A percentile compares a stretch with the other conserved stretches of the same genome.
These are phyloP conservation scores for Spathaspora jeffriesii DNA, from an alignment of 1,139 yeast species.

Conservation along the genomic window DNA sequence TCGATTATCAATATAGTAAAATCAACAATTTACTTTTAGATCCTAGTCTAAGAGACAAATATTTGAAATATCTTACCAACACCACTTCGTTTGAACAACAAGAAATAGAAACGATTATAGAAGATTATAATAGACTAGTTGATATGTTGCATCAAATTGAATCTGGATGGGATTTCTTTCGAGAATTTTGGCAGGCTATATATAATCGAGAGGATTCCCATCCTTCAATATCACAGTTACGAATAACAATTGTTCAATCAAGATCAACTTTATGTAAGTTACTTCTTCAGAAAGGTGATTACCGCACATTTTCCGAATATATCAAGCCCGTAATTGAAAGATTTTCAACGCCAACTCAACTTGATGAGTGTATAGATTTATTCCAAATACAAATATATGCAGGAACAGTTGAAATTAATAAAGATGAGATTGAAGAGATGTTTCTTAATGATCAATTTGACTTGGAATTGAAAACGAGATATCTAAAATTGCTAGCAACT, in stretches of 20 bases:
- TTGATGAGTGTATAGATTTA: not conserved
- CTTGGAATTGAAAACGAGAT: not conserved
- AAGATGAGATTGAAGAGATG: not conserved
- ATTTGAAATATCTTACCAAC: slow-evolving; percentile 11
- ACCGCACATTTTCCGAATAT: slow-evolving; percentile 3
- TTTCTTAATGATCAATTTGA: not conserved
- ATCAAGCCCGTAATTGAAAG: slow-evolving; percentile 7
- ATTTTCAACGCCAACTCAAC: not conserved
- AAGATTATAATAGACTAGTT: slow-evolving; percentile 6
- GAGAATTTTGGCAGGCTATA: slow-evolving; percentile 6
- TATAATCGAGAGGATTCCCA: not conserved
- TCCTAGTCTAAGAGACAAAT: slow-evolving; percentile 11
- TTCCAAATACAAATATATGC: not conserved
- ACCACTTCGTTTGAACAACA: slow-evolving; percentile 8
- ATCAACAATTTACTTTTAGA: slow-evolving; percentile 16
- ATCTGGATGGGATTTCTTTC: slow-evolving; percentile 7
- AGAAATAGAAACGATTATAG: slow-evolving; percentile 14
- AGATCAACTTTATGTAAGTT: slow-evolving; percentile 5
- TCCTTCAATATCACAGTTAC: slow-evolving; percentile 1
- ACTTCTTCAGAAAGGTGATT: slow-evolving; percentile 6
- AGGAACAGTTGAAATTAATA: not conserved
- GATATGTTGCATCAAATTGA: slow-evolving; percentile 8
- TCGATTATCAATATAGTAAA: slow-evolving; percentile 12
- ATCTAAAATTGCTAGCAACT: not conserved
- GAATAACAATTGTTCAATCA: not conserved